Conservation (phyloP, 2,329 filamentous ascomycete genomes). For the Scytalidium lignicola region DNA sequence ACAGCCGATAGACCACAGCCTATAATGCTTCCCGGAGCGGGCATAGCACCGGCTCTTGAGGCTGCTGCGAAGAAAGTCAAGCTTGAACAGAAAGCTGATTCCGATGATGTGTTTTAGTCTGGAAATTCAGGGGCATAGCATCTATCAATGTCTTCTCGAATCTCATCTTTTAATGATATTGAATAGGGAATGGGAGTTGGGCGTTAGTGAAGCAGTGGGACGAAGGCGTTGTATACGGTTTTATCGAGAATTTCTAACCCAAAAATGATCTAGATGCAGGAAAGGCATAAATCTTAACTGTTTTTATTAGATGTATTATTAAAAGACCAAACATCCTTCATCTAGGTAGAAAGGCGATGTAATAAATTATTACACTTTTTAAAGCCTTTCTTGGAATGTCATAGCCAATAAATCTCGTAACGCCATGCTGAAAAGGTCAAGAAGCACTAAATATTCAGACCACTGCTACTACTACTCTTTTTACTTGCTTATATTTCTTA, state of each 20-base stretch:
- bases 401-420: constrained; percentile 15
- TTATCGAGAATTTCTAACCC: background rate
- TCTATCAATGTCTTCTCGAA: background rate
- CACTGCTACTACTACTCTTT: background rate
- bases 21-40: constrained; percentile 26
- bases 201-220: background rate
- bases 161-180: background rate
- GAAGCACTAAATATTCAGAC: constrained; percentile 8
- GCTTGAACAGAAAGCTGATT: constrained; percentile 37
- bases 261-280: background rate
- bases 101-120: constrained; percentile 41
- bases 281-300: background rate
- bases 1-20: constrained; percentile 28
- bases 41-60: constrained; percentile 32
- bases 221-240: background rate
- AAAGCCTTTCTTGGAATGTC: background rate
- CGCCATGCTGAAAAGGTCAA: constrained; percentile 23
- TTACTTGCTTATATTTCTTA: too few relatives aligned
- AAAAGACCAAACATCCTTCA: background rate
- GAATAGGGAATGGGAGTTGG: background rate
- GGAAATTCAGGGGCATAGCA: background rate
- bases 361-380: background rate
- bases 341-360: background rate
- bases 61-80: constrained; percentile 25
- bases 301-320: background rate